Percentiles rank a stretch among this genome's conserved stretches.
Evolutionary conservation across 2,329 filamentous ascomycete species (phyloP).

Genomic region (Trichophyton simii): DNA sequence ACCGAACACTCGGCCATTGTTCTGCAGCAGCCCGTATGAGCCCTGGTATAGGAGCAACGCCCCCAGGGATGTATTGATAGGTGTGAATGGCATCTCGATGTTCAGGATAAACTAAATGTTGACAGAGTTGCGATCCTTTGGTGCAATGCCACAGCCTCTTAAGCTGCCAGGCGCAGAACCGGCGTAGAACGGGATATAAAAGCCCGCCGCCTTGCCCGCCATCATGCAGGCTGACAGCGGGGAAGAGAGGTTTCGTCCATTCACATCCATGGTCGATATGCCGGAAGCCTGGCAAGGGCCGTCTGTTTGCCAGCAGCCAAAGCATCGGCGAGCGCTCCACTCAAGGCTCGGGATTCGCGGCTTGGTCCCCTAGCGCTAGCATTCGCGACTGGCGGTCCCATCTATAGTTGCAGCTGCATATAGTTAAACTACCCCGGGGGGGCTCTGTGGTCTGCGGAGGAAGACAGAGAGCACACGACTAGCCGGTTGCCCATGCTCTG

Average conservation of each 20-base stretch:
- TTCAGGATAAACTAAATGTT: not conserved
- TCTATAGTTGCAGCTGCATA: not conserved
- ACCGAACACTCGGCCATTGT: constrained; percentile 41
- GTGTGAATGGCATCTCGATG: constrained; percentile 31
- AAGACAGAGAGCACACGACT: not conserved
- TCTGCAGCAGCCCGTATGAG: constrained; percentile 37
- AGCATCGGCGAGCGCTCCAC: not conserved
- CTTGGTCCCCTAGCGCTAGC: not conserved
- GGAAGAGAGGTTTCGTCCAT: not conserved
- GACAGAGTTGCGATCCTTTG: not conserved
- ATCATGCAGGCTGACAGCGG: not conserved
- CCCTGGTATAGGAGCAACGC: constrained; percentile 40
- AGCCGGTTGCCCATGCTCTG: no score
- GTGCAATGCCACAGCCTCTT: not conserved
- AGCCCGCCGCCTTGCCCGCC: not conserved
- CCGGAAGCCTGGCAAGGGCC: not conserved
- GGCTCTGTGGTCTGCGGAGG: not conserved
- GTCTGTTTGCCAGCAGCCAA: not conserved
- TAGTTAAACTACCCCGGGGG: not conserved
- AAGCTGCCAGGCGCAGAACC: not conserved
- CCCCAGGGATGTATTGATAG: constrained; percentile 39
- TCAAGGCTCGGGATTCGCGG: not conserved
- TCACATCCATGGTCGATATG: not conserved
- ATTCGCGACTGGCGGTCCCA: not conserved
- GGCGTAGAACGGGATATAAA: not conserved